Evolutionary conservation across 225 moss, liverwort and hornwort species (phyloP), one percentile per base, ranked within the genome.

Genomic region (Sphagnum contortum): DNA sequence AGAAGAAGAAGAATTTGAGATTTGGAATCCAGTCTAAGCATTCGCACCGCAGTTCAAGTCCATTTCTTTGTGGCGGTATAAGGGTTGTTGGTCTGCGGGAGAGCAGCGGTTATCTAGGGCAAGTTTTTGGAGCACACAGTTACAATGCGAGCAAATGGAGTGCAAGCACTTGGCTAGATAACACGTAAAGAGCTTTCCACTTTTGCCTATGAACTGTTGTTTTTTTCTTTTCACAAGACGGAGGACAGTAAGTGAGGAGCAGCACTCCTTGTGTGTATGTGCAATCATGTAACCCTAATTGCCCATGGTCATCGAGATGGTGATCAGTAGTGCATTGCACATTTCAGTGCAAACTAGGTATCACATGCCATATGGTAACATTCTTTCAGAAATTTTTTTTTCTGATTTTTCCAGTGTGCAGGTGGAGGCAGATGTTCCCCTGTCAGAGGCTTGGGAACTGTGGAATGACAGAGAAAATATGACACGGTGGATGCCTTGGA

Each of bases 401-500:
- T 45, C 4, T 12, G 49, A 29, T 68, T 9, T 64, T 11, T 64
- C 59, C 74, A 92, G 95, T 77, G 98, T 89, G 54, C 87, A 77
- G 77, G 98, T 98, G 68, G 98, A 98, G 82, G 71, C 78, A 48
- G 89, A 98, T 64, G 87, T 91, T 55, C 80, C 98, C 8, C 59
- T 98, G 70, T 71, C 87, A 3, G 85, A 85, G 71, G 92, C 96
- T 63, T 98, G 92, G 93, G 86, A 80, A 64, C 71, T 98, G 72
- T 98, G 98, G 98, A 83, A 81, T 47, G 67, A 93, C 72, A 83
- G 91, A 76, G 98, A 89, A 70, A 83, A 88, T 60, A 76, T 98
- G 62, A 78, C 74, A 61, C 82, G 83, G 57, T 98, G 98, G 98
- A 98, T 98, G 98, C 98, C 98, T 8, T 98, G 98, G 98, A 98